Evolutionary conservation across 805 yeast species (phyloP).

Genomic region (Saturnispora gosingensis): DNA sequence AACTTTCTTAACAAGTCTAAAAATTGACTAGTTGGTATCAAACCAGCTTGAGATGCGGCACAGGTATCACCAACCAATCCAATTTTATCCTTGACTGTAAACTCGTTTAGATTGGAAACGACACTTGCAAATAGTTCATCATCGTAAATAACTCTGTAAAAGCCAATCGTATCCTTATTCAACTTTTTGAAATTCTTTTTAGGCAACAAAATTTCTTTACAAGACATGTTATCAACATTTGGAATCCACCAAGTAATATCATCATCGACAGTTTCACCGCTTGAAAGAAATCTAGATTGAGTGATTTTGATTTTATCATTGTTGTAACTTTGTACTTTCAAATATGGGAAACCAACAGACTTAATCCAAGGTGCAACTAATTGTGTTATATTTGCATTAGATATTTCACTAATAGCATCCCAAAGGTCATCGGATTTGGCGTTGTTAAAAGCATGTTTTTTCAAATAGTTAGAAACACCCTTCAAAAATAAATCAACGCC

Average conservation of each 20-base stretch:
- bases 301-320: slow-evolving; percentile 32
- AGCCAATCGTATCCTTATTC: slow-evolving; percentile 43
- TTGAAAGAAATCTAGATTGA: slow-evolving; percentile 54
- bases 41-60: slow-evolving; percentile 41
- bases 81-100: slow-evolving; percentile 41
- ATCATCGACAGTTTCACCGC: slow-evolving; percentile 48
- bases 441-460: slow-evolving; percentile 54
- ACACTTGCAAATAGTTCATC: slow-evolving; percentile 31
- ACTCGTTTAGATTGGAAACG: slow-evolving; percentile 30
- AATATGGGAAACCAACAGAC: slow-evolving; percentile 63
- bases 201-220: slow-evolving; percentile 16
- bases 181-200: slow-evolving; percentile 30
- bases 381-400: slow-evolving; percentile 48
- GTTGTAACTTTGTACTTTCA: slow-evolving; percentile 36
- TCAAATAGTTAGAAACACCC: slow-evolving; percentile 65
- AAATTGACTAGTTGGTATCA: slow-evolving; percentile 33
- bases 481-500: slow-evolving; percentile 61
- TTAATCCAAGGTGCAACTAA: slow-evolving; percentile 68
- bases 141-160: slow-evolving; percentile 47
- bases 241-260: slow-evolving; percentile 54
- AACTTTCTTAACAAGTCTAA: slow-evolving; percentile 33
- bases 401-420: slow-evolving; percentile 52
- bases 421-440: slow-evolving; percentile 71
- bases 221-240: slow-evolving; percentile 22
- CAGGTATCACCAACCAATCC: slow-evolving; percentile 46